Evolutionary conservation across 2,329 filamentous ascomycete species (phyloP), one percentile per base, ranked within the genome.

Genomic region (Pestalotiopsis sp.): DNA sequence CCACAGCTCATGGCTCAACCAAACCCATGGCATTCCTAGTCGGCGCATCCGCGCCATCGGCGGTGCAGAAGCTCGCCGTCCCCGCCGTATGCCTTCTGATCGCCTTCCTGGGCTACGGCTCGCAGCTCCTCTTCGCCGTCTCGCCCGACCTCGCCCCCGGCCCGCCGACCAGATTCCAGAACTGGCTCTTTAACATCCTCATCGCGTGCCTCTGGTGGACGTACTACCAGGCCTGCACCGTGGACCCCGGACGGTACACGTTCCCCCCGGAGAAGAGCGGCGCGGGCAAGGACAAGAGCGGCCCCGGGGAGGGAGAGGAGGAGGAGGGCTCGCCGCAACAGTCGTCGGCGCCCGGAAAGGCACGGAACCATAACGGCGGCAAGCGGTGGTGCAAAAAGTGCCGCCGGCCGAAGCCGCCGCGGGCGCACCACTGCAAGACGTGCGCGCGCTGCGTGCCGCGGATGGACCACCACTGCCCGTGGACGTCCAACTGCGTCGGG

Each of bases 401-500:
- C 78, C 82, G 87, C 61, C 86, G 88, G 40, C 88, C 88, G 13
- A 96, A 96, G 75, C 92, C 93, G 1, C 89, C 91, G 0, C 84
- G 93, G 71, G 88, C 92, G 1, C 93, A 96, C 83, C 93, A 97
- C 82, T 97, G 93, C 81, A 90, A 89, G 70, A 87, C 88, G 72
- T 97, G 93, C 81, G 83, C 83, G 71, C 88, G 90, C 73, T 94
- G 92, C 78, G 87, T 94, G 62, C 91, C 91, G 48, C 91, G 89
- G 79, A 94, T 94, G 92, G 92, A 94, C 80, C 92, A 94, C 80
- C 92, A 97, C 81, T 96, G 93, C 76, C 92, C 93, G 2, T 96
- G 93, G 93, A 95, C 92, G 3, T 83, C 81, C 69, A 95, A 94
- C 80, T 97, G 93, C 81, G 92, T 96, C 65, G 94, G 92, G 13